Conservation (phyloP, 306 rosid genomes). For the Cotoneaster glaucophyllus region DNA sequence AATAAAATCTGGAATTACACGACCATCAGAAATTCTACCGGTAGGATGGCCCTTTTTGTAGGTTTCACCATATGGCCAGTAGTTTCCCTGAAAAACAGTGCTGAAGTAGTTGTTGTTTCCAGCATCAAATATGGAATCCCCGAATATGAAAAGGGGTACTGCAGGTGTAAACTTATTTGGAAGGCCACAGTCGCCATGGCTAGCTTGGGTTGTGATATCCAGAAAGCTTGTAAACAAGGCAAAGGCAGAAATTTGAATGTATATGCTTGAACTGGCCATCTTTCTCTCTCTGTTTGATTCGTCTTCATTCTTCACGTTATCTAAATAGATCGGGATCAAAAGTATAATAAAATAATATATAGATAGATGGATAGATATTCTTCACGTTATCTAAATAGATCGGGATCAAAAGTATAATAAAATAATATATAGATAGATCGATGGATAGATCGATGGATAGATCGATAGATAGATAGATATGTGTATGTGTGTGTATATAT, state of each 20-base stretch:
- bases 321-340: too few species aligned
- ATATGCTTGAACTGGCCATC: not conserved
- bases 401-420: too few species aligned
- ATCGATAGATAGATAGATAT: too few species aligned
- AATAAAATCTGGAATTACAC: constrained; percentile 35
- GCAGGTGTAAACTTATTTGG: not conserved
- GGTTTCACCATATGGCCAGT: constrained; percentile 38
- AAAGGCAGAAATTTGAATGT: not conserved
- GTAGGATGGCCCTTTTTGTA: constrained; percentile 19
- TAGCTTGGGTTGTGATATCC: not conserved
- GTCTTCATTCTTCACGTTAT: not conserved
- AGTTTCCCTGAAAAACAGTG: constrained; percentile 5
- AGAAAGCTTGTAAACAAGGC: not conserved
- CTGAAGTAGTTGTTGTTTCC: constrained; percentile 53
- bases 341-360: too few species aligned
- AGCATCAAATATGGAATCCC: constrained; percentile 49
- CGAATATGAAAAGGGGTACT: constrained; percentile 41
- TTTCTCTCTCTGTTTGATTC: not conserved
- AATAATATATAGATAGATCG: too few species aligned
- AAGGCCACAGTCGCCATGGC: not conserved
- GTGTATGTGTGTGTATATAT: not conserved
- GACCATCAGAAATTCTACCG: constrained; percentile 40
- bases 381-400: too few species aligned
- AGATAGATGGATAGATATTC: too few species aligned
- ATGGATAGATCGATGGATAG: too few species aligned